Evolutionary conservation across 179 eudicot species (phyloP), one percentile per base, ranked within the genome.

Genomic region (Silene noctiflora): DNA sequence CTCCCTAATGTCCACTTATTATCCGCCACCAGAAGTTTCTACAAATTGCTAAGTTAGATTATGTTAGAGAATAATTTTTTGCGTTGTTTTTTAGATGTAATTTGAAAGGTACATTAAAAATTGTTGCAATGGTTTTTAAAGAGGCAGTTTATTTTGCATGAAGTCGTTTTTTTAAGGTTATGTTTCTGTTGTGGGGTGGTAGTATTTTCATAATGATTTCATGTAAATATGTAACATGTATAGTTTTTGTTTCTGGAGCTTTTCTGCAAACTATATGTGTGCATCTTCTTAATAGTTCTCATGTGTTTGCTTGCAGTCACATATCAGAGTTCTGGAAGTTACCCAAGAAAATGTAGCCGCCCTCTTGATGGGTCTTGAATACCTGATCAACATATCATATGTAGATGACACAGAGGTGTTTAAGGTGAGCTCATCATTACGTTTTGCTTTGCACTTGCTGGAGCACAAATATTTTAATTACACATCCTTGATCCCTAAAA

Each of bases 391-490:
- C 83, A 96, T 94, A 78, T 96, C 98, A 14, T 96, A 91, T 75
- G 99, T 96, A n/a, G 99, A 96, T 85, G 99, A 96, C 81, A 96
- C 97, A 0, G 99, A 96, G 85, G 99, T 96, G 69, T 96, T 96
- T 60, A 96, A 96, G 97, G 99, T 96, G 78, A 58, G 76, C 11
- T 67, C 56, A 61, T 16, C 35, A 12, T 55, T 10, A 29, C 20
- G 13, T 6, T 29, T 14, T 13, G n/a, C 51, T 4, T 2, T 58
- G 72, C 12, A 29, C 74, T 76, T 66, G 31, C 1, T 58, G 66
- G 27, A 63, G 13, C 35, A 14, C 17, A 42, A 13, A 42, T 13
- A 69, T 56, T 29, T 24, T 16, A 14, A 8, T 22, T 16, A 17
- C 16, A 19, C 20, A 17, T 20, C 19, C 35, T 71, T 70, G 4